A percentile compares a stretch with the other conserved stretches of the same genome.
Conservation (phyloP, 1,284 basidiomycete genomes). For the Cutaneotrichosporon curvatum region DNA sequence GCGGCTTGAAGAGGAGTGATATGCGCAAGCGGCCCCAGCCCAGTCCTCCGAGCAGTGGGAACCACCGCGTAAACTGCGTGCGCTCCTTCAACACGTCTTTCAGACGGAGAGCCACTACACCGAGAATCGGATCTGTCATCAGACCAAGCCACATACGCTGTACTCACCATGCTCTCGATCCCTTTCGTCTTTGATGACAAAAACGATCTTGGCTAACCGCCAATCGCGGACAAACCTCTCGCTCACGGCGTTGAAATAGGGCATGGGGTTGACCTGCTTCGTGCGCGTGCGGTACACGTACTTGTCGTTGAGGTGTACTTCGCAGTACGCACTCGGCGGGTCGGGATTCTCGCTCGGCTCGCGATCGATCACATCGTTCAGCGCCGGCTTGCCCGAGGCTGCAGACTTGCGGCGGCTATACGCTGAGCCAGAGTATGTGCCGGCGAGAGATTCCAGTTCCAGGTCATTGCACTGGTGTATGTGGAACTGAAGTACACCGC, state of each 20-base stretch:
- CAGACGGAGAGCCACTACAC: constrained; percentile 31
- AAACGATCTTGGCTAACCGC: constrained; percentile 43
- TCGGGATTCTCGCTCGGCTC: constrained; percentile 37
- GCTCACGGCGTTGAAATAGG: constrained; percentile 49
- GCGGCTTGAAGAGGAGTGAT: constrained; percentile 45
- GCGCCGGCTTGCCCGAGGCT: constrained; percentile 37
- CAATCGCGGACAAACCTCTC: constrained; percentile 50
- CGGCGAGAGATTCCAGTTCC: constrained; percentile 33
- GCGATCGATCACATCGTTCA: constrained; percentile 37
- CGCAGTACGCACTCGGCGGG: constrained; percentile 45
- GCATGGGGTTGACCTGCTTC: constrained; percentile 45
- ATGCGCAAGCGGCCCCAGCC: constrained; percentile 44
- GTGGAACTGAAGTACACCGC: constrained; percentile 43
- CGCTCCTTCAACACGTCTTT: constrained; percentile 26
- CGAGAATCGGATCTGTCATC: constrained; percentile 35
- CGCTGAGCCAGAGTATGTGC: constrained; percentile 31
- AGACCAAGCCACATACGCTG: too few relatives aligned
- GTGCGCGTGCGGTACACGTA: constrained; percentile 47
- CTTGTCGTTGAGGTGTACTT: constrained; percentile 49
- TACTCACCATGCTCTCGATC: constrained; percentile 37
- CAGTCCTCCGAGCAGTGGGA: constrained; percentile 41
- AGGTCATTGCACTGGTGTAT: constrained; percentile 45
- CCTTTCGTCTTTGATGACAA: constrained; percentile 47
- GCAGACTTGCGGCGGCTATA: constrained; percentile 23
- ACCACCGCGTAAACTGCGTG: constrained; percentile 40